Conservation (phyloP, 148 eudicot species). For the Camellia lanceoleosa region DNA sequence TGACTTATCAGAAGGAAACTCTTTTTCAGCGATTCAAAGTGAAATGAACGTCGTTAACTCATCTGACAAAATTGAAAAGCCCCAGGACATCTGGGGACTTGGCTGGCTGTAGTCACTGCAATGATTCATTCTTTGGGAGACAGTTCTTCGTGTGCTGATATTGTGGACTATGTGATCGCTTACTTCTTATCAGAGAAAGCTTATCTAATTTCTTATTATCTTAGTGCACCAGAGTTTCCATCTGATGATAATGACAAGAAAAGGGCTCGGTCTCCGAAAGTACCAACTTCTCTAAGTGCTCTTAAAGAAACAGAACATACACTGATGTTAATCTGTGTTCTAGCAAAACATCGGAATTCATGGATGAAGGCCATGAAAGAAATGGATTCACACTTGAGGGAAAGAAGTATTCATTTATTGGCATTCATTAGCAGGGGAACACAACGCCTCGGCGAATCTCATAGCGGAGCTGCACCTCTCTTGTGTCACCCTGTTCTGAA, state of each 20-base stretch:
- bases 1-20: conserved; percentile 38
- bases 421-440: conserved; percentile 78
- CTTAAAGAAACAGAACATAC: conserved; percentile 78
- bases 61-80: conserved; percentile 43
- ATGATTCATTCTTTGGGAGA: conserved; percentile 71
- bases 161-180: conserved; percentile 62
- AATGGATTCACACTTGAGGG: conserved; percentile 72
- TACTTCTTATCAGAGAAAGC: conserved; percentile 70
- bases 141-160: conserved; percentile 45
- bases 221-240: conserved; percentile 66
- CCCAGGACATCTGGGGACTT: conserved; percentile 69
- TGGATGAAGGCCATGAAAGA: conserved; percentile 76
- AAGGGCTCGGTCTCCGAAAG: conserved; percentile 64
- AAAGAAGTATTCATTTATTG: conserved; percentile 77
- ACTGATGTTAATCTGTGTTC: conserved; percentile 57
- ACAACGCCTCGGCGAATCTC: conserved; percentile 52
- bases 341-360: conserved; percentile 62
- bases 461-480: conserved; percentile 45
- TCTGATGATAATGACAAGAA: conserved; percentile 61
- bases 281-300: conserved; percentile 52
- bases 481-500: conserved; percentile 59
- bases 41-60: conserved; percentile 27
- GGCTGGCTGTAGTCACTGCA: conserved; percentile 73
- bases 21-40: conserved; percentile 27
- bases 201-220: conserved; percentile 55